A percentile compares a stretch with the other conserved stretches of the same genome.
phyloP scores from a whole-genome alignment of 306 rosid species.

The Fragaria nilgerrensis region DNA sequence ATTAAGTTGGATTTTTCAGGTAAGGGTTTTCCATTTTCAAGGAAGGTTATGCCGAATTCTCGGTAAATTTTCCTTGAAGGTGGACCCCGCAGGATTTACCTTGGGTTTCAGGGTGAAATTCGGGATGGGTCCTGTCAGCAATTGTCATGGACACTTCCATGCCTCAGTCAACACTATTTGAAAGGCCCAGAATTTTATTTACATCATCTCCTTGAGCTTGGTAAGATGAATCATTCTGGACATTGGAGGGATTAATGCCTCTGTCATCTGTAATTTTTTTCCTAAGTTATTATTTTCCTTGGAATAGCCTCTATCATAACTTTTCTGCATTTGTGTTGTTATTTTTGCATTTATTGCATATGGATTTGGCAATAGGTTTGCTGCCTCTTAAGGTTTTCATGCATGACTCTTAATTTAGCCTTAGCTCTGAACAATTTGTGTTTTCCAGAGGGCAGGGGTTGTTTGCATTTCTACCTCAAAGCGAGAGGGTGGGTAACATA shows the following conservation, averaged over 20 bases:
- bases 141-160: slow-evolving; percentile 81
- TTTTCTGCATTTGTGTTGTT: not conserved
- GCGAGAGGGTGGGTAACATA: slow-evolving; percentile 88
- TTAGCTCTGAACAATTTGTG: slow-evolving; percentile 29
- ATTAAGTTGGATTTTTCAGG: too few relatives aligned
- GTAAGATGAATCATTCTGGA: slow-evolving; percentile 43
- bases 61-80: too few relatives aligned
- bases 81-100: too few relatives aligned
- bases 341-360: not conserved
- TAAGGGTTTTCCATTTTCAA: too few relatives aligned
- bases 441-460: slow-evolving; percentile 88
- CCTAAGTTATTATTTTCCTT: not conserved
- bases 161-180: slow-evolving; percentile 62
- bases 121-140: too few relatives aligned
- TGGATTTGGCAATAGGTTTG: not conserved
- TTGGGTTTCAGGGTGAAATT: too few relatives aligned
- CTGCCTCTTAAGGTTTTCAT: not conserved
- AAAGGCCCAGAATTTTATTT: slow-evolving; percentile 90
- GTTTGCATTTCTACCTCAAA: slow-evolving; percentile 83
- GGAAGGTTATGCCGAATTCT: too few relatives aligned
- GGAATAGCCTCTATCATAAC: not conserved
- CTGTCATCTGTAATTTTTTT: not conserved
- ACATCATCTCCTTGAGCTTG: slow-evolving; percentile 89
- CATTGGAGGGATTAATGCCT: not conserved
- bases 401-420: not conserved